Conservation (phyloP, 2,329 filamentous ascomycete genomes). For the Emmonsiellopsis sp. region DNA sequence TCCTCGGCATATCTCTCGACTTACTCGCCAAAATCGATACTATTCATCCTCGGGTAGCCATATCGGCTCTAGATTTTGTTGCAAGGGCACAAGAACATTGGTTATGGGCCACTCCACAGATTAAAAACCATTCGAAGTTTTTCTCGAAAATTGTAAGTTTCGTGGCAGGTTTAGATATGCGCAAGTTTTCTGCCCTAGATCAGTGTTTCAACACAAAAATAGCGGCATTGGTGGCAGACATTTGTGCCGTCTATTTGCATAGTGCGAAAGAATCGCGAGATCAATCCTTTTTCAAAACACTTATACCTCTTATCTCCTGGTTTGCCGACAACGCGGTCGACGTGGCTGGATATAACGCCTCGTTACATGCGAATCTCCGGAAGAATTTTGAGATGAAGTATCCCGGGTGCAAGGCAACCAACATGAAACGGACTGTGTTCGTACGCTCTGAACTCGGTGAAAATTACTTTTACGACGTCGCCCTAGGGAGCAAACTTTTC, state of each 20-base stretch:
- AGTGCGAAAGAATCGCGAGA: slow-evolving; percentile 70
- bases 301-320: slow-evolving; percentile 70
- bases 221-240: slow-evolving; percentile 75
- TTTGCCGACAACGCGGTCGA: slow-evolving; percentile 68
- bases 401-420: slow-evolving; percentile 59
- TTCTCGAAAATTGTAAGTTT: slow-evolving; percentile 64
- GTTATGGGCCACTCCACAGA: slow-evolving; percentile 82
- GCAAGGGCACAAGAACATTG: slow-evolving; percentile 85
- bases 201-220: slow-evolving; percentile 57
- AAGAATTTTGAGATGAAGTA: slow-evolving; percentile 78
- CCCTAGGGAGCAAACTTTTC: slow-evolving; percentile 66
- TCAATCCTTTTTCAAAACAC: slow-evolving; percentile 55
- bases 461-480: slow-evolving; percentile 76
- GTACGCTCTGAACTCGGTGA: slow-evolving; percentile 58
- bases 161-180: slow-evolving; percentile 51
- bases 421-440: slow-evolving; percentile 69
- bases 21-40: slow-evolving; percentile 57
- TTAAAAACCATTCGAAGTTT: slow-evolving; percentile 66
- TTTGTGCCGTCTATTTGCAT: slow-evolving; percentile 85
- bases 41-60: slow-evolving; percentile 55
- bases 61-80: slow-evolving; percentile 78
- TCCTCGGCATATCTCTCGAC: slow-evolving; percentile 66
- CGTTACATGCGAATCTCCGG: slow-evolving; percentile 74
- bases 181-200: slow-evolving; percentile 37
- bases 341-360: slow-evolving; percentile 77